Evolutionary conservation across 371 early-diverging fungal genomes (phyloP), one percentile per base, ranked within the genome.

Genomic region (Rhizopus microsporus): DNA sequence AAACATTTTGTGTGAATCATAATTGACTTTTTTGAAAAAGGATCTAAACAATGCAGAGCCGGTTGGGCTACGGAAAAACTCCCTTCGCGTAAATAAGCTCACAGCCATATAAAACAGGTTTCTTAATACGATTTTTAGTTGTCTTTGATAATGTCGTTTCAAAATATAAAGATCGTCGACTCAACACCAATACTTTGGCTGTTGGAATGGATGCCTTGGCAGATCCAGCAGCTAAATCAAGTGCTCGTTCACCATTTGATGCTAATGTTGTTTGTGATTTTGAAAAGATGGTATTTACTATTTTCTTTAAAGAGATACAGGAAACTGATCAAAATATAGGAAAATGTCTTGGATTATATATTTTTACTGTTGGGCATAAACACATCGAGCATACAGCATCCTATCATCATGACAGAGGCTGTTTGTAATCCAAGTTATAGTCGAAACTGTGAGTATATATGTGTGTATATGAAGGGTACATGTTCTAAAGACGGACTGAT

Each of bases 371-470:
- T 95, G 17, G 93, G 94, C 7, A 84, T 94, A 46, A 81, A 84
- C 44, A 77, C 85, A 4, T 80, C 80, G 8, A 63, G 54, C 12
- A 76, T 94, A 10, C 60, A 83, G 16, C 92, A 93, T 68, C 93
- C 94, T 0, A 68, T 96, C 29, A 74, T 96, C 3, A 84, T 95
- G 83, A 93, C 94, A 7, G 96, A 96, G 51, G 78, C 94, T 0
- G 78, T 83, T 6, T 93, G 91, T 61, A 85, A 81, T 30, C 91
- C 93, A n/a, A 71, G 61, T 40, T 80, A 86, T 54, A 88, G 85
- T 52, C 85, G 95, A 54, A 86, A 81, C 62, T 71, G 90, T 90
- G 81, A 32, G 8, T 29, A 15, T 52, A 43, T 34, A 38, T 42
- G 16, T 37, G 42, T 15, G 33, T 9, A 6, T 10, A 48, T 38